Evolutionary conservation across 257 asterid species (phyloP).

Genomic region (Cinchona pubescens): DNA sequence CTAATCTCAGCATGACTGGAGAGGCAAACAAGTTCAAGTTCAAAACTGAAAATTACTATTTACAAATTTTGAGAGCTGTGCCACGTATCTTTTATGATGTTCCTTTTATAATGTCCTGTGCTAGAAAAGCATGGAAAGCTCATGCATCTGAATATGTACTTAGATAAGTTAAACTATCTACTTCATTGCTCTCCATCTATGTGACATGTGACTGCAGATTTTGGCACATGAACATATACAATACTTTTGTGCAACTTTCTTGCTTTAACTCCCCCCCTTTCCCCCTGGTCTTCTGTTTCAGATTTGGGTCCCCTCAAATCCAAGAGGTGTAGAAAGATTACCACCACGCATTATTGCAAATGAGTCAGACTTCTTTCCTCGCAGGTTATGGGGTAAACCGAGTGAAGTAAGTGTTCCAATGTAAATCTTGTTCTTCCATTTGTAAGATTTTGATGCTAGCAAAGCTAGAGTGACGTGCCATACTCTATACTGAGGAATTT

Average conservation of each 20-base stretch:
- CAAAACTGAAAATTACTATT: too few relatives aligned
- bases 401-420: slow-evolving; percentile 49
- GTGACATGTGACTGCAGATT: neutral
- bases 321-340: slow-evolving; percentile 79
- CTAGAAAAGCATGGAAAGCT: neutral
- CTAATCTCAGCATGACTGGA: neutral
- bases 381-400: slow-evolving; percentile 80
- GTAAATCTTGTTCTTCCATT: neutral
- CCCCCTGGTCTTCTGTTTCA: slow-evolving; percentile 21
- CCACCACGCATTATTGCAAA: slow-evolving; percentile 63
- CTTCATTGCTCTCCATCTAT: neutral
- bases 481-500: neutral
- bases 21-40: neutral
- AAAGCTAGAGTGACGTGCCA: neutral
- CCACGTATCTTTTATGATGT: neutral
- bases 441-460: neutral
- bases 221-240: neutral
- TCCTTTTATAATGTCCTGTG: neutral
- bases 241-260: neutral
- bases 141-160: neutral
- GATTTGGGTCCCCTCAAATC: slow-evolving; percentile 80
- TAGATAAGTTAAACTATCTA: neutral
- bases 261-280: too few relatives aligned
- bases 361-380: slow-evolving; percentile 61
- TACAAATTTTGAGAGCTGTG: neutral